Percentiles rank a stretch among this genome's conserved stretches.
These are phyloP conservation scores for Calonectria ilicicola DNA, from an alignment of 2,329 filamentous ascomycete species.

Conservation along the genomic window DNA sequence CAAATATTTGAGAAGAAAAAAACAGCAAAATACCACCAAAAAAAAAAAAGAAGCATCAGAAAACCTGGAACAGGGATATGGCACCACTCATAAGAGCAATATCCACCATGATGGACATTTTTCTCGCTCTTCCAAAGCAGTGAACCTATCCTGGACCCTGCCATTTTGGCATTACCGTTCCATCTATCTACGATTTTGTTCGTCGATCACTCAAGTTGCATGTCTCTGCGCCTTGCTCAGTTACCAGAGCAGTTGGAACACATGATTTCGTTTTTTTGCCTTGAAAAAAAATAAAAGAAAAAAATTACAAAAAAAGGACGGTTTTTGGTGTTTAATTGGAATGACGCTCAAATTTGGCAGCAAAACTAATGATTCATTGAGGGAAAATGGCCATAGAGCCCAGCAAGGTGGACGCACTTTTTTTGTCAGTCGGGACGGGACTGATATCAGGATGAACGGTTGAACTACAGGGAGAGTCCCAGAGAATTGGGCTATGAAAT, in stretches of 20 bases:
- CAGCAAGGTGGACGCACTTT: not conserved
- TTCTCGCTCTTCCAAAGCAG: not conserved
- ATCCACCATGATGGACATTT: no score
- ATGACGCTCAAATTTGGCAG: not conserved
- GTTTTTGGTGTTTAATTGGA: not conserved
- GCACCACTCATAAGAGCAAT: not conserved
- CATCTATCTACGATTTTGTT: not conserved
- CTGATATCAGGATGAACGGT: not conserved
- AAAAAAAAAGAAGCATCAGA: not conserved
- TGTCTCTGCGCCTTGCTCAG: not conserved
- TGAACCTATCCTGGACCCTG: not conserved
- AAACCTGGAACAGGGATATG: not conserved
- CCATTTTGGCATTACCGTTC: not conserved
- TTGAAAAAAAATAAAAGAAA: no score
- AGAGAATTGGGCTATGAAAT: not conserved
- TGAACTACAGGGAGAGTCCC: not conserved
- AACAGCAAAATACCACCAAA: not conserved
- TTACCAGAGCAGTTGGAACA: not conserved
- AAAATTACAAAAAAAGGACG: no score
- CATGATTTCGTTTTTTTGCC: not conserved
- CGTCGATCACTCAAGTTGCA: not conserved
- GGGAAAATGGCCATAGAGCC: no score
- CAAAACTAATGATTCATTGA: not conserved
- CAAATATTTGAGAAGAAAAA: not conserved
- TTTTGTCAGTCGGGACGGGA: not conserved